Conservation (phyloP, 73 alveolate genomes). For the Vitrella brassicaformis region DNA sequence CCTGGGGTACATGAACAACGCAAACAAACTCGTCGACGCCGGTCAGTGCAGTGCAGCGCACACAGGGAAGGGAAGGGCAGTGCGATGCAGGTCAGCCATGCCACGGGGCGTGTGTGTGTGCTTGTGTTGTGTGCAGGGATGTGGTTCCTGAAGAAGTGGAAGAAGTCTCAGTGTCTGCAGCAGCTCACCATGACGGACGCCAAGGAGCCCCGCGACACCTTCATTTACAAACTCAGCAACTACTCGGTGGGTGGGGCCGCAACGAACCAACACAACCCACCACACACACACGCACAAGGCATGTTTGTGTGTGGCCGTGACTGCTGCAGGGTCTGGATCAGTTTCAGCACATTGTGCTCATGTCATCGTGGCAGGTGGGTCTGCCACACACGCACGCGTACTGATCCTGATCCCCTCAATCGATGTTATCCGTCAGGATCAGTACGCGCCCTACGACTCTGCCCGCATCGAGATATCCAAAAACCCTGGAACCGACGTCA, state of each 20-base stretch:
- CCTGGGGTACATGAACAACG: slow-evolving; percentile 79
- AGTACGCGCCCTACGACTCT: slow-evolving; percentile 92
- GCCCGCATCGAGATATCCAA: slow-evolving; percentile 70
- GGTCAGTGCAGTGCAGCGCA: slow-evolving; percentile 66
- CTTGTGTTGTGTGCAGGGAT: slow-evolving; percentile 70
- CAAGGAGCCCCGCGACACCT: slow-evolving; percentile 67
- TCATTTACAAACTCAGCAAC: slow-evolving; percentile 64
- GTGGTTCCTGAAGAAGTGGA: slow-evolving; percentile 96
- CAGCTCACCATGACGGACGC: slow-evolving; percentile 88
- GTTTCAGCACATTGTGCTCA: slow-evolving; percentile 81
- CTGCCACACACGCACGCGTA: too few species aligned
- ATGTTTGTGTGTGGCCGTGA: slow-evolving; percentile 24
- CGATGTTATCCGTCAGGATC: too few species aligned
- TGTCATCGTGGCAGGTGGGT: slow-evolving; percentile 74
- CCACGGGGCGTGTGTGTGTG: slow-evolving; percentile 55
- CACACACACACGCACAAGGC: too few species aligned
- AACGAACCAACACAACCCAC: too few species aligned
- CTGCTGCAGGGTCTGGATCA: slow-evolving; percentile 62
- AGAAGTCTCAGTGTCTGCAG: slow-evolving; percentile 76
- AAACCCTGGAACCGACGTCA: slow-evolving; percentile 14
- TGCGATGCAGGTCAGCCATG: too few species aligned
- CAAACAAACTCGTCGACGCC: slow-evolving; percentile 46
- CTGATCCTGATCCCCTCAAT: too few species aligned
- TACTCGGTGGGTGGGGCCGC: too few species aligned
- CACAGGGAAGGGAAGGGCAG: too few species aligned